Evolutionary conservation across 2,329 filamentous ascomycete species (phyloP).

Genomic region (Piedraia hortae): DNA sequence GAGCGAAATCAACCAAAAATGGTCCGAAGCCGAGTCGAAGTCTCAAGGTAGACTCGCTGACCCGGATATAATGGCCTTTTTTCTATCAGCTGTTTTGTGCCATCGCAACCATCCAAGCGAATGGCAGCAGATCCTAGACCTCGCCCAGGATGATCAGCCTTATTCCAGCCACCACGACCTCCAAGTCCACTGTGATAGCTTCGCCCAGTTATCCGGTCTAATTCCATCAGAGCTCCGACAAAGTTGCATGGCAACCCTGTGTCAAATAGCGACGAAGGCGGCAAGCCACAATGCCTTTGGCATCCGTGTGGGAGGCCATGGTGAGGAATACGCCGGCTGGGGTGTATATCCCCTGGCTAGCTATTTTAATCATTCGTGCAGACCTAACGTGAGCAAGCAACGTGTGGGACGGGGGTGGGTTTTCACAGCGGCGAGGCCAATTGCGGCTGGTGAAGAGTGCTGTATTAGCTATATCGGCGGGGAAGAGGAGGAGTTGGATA

Average conservation of each 20-base stretch:
- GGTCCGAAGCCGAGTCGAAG: not conserved
- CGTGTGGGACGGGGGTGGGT: constrained; percentile 16
- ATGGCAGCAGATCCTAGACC: constrained; percentile 13
- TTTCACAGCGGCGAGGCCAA: constrained; percentile 14
- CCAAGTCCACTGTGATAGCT: constrained; percentile 14
- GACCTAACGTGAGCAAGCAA: constrained; percentile 17
- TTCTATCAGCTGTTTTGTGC: constrained; percentile 16
- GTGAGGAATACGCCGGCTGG: constrained; percentile 22
- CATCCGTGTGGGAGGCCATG: constrained; percentile 14
- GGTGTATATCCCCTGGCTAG: constrained; percentile 20
- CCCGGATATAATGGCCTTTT: constrained; percentile 16
- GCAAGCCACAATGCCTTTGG: constrained; percentile 22
- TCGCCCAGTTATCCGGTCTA: constrained; percentile 17
- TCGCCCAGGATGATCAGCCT: constrained; percentile 16
- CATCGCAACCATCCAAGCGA: constrained; percentile 8
- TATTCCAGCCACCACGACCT: constrained; percentile 17
- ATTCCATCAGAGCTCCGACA: constrained; percentile 14
- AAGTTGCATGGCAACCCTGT: constrained; percentile 11
- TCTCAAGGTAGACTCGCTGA: constrained; percentile 3
- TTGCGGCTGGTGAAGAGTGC: constrained; percentile 16
- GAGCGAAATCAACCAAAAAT: not conserved
- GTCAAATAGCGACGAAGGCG: constrained; percentile 13
- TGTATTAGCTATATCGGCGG: constrained; percentile 23
- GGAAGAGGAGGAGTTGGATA: constrained; percentile 16
- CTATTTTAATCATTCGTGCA: constrained; percentile 23